phyloP scores from a whole-genome alignment of 257 asterid genomes.

The Anisodus acutangulus region DNA sequence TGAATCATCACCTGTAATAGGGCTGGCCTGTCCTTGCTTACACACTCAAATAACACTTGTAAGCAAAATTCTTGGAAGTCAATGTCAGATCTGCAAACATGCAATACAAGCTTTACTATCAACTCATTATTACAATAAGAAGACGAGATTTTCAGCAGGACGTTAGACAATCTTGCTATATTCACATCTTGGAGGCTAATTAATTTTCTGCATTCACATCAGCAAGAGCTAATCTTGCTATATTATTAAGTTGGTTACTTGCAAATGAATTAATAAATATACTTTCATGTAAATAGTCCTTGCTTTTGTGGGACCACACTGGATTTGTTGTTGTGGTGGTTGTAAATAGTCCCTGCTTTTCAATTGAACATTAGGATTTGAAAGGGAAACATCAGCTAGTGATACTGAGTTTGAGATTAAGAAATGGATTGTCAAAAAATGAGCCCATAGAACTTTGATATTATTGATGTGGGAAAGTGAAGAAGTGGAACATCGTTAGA shows the following conservation, averaged over 20 bases:
- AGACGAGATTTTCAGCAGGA: neutral
- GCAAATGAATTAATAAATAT: neutral
- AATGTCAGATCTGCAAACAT: constrained; percentile 66
- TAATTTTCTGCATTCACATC: neutral
- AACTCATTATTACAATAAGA: neutral
- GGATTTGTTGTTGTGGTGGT: no score
- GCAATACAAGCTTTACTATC: constrained; percentile 14
- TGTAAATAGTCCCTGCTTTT: neutral
- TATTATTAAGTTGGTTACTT: neutral
- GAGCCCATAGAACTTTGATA: neutral
- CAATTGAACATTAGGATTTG: neutral
- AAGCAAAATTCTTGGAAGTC: constrained; percentile 91
- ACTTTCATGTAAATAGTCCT: neutral
- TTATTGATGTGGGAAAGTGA: neutral
- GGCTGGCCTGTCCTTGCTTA: constrained; percentile 97
- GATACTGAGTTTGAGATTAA: neutral
- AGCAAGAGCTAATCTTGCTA: neutral
- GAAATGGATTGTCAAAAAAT: neutral
- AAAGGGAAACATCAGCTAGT: neutral
- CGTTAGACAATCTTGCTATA: neutral
- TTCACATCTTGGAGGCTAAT: constrained; percentile 5
- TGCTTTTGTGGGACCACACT: neutral
- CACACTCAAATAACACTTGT: constrained; percentile 93
- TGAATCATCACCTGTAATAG: constrained; percentile 68
- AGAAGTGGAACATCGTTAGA: neutral